These are phyloP conservation scores for Mallotus repandus DNA, from an alignment of 441 rosid species.

Conservation along the genomic window DNA sequence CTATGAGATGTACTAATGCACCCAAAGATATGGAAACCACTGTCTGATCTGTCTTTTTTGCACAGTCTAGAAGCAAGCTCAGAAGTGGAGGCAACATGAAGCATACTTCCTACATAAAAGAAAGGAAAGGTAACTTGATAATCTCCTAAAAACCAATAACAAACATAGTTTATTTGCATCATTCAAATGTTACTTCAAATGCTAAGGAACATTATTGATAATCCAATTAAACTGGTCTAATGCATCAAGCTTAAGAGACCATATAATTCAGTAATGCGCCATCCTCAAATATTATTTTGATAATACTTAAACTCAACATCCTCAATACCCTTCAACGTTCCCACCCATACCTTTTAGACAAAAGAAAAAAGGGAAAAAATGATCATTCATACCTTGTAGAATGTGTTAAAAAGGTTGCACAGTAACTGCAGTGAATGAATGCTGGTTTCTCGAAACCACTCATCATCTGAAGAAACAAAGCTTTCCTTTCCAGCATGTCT, in stretches of 20 bases:
- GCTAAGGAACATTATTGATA: not conserved
- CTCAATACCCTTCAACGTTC: not conserved
- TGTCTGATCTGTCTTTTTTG: constrained; percentile 95
- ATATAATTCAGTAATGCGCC: not conserved
- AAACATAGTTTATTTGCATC: constrained; percentile 6
- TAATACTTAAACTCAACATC: constrained; percentile 1
- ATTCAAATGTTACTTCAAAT: not conserved
- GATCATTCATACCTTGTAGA: constrained; percentile 80
- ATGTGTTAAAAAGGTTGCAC: constrained; percentile 97
- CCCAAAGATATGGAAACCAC: constrained; percentile 97
- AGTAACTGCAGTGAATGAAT: constrained; percentile 97
- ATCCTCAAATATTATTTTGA: not conserved
- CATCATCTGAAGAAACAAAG: constrained; percentile 68
- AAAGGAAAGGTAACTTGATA: constrained; percentile 21
- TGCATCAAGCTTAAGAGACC: not conserved
- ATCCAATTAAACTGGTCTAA: not conserved
- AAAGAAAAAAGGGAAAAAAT: constrained; percentile 6
- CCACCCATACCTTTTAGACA: not conserved
- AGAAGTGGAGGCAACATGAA: constrained; percentile 99
- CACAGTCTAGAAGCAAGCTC: constrained; percentile 95
- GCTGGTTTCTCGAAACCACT: constrained; percentile 96
- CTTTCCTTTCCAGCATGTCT: constrained; percentile 93
- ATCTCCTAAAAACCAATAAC: constrained; percentile 12
- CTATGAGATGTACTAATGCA: constrained; percentile 97
- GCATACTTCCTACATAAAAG: constrained; percentile 83